Base-by-base conservation (phyloP, 371 early-diverging fungal species). In the Mucor irregularis region DNA sequence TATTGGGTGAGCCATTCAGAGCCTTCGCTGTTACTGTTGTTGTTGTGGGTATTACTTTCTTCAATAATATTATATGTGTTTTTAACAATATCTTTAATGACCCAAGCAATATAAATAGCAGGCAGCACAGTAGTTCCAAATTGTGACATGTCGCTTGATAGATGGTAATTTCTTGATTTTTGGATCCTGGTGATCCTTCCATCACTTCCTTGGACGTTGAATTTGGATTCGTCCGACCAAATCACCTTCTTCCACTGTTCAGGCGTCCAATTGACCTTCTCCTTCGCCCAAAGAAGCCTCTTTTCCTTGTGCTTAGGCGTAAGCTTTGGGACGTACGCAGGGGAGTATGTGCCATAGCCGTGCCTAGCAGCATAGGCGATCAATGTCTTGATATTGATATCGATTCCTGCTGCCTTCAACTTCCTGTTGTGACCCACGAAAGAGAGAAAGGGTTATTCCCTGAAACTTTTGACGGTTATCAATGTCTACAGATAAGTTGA, bases 11-110 rank as follows among this genome's bases (percentile, higher is more conserved):
- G 48, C 48, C 47, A 56, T 56, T 56, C 48, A 39, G 56, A 40
- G 17, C 48, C 48, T 47, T 40, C 44, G 43, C 42, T 57, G 44
- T 49, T 49, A 42, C 57, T 58, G 29, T 58, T 50, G 58, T 58
- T 49, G 45, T 45, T 50, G 58, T 58, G 51, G 28, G 42, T 50
- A 58, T 54, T 54, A 22, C 38, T 26, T 54, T 54, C 54, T 54
- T 46, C 37, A 54, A 54, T 54, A 34, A 35, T 45, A 46, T 45
- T 37, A 37, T 54, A 34, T 28, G 29, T 45, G 37, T 54, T 54
- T 54, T 19, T 54, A 54, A 39, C 44, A 22, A 47, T 56, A 39
- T 48, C 56, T 39, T 56, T 56, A 38, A 48, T 56, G 21, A 24
- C 39, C 33, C 37, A 56, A 56, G 40, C 28, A 47, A 48, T 53